A percentile compares a stretch with the other conserved stretches of the same genome.
Conservation (phyloP, 2,329 filamentous ascomycete species). For the Pezicula neosporulosa region DNA sequence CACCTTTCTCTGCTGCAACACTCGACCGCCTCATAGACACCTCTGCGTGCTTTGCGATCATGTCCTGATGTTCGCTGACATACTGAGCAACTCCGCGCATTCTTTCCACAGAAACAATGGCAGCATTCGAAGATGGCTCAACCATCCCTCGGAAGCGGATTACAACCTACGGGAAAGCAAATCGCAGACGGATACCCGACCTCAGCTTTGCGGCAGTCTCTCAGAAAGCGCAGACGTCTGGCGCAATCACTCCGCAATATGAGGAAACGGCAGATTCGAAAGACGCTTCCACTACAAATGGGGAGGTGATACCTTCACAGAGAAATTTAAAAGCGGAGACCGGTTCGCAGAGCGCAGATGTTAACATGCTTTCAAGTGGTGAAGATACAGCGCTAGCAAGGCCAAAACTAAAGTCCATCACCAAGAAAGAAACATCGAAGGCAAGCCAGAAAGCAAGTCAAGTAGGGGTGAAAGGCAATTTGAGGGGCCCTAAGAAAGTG, state of each 20-base stretch:
- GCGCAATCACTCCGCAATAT: background rate
- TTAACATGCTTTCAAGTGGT: conserved; percentile 17
- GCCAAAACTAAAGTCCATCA: background rate
- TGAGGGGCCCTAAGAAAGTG: background rate
- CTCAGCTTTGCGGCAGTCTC: conserved; percentile 17
- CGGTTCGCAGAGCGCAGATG: conserved; percentile 1
- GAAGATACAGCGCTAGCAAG: conserved; percentile 12
- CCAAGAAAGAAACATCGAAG: background rate
- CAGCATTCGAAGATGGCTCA: conserved; percentile 18
- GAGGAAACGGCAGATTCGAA: background rate
- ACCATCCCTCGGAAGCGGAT: conserved; percentile 23
- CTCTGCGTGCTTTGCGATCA: too few relatives aligned
- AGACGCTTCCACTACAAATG: background rate
- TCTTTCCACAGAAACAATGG: conserved; percentile 16
- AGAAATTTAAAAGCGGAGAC: background rate
- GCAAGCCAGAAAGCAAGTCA: background rate
- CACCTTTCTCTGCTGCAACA: too few relatives aligned
- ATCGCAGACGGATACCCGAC: conserved; percentile 24
- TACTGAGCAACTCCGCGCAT: too few relatives aligned
- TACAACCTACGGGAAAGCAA: conserved; percentile 29
- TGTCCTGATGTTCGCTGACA: too few relatives aligned
- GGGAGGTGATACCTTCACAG: background rate
- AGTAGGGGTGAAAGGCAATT: too few relatives aligned
- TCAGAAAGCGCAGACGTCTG: conserved; percentile 15
- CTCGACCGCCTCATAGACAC: too few relatives aligned